Evolutionary conservation across 129 eudicot genomes (phyloP).

Genomic region (Pulicaria dysenterica): DNA sequence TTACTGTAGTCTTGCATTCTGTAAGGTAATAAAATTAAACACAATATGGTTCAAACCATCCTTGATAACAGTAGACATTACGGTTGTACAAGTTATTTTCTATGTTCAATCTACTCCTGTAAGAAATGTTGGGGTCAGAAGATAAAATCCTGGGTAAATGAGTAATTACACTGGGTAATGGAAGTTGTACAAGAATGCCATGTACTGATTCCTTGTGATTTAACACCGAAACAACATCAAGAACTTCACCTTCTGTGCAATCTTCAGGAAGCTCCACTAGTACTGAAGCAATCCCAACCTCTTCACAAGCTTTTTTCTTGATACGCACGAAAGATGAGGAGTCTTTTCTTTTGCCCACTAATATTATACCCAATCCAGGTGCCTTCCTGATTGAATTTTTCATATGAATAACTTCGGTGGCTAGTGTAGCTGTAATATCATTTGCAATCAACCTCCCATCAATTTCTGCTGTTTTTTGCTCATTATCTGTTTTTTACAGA

Average conservation of each 20-base stretch:
- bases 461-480: conserved; percentile 31
- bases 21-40: neutral
- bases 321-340: conserved; percentile 44
- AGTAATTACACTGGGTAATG: conserved; percentile 46
- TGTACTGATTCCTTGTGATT: conserved; percentile 48
- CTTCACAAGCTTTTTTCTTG: conserved; percentile 55
- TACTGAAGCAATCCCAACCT: conserved; percentile 46
- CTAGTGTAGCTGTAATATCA: conserved; percentile 41
- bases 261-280: conserved; percentile 39
- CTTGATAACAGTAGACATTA: too few species aligned
- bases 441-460: conserved; percentile 51
- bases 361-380: conserved; percentile 51
- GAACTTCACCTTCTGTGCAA: conserved; percentile 40
- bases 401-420: conserved; percentile 40
- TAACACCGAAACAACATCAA: conserved; percentile 31
- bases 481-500: conserved; percentile 33
- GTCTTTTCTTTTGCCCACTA: conserved; percentile 54
- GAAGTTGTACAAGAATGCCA: conserved; percentile 64
- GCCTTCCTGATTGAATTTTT: conserved; percentile 35
- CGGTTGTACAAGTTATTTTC: neutral
- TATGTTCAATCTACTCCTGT: conserved; percentile 1
- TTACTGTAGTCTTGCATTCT: neutral
- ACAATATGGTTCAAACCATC: too few species aligned
- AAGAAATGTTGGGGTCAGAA: neutral
- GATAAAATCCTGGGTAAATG: conserved; percentile 15